These are phyloP conservation scores for Trametes versicolor DNA, from an alignment of 1,284 basidiomycete genomes.

Conservation along the genomic window DNA sequence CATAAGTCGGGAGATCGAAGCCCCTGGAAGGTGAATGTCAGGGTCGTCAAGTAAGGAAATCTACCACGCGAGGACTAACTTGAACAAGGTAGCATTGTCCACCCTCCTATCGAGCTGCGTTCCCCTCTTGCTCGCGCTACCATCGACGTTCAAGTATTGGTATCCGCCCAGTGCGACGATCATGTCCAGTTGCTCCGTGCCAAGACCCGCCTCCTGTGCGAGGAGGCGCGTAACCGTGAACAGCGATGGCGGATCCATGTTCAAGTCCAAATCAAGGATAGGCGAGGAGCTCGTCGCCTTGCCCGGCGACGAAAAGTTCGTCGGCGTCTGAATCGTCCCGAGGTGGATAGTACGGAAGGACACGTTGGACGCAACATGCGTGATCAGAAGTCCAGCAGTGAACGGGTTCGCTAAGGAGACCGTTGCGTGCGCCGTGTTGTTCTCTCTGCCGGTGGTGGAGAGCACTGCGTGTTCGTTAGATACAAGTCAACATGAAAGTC, in stretches of 20 bases:
- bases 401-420: slow-evolving; percentile 80
- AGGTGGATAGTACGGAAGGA: slow-evolving; percentile 71
- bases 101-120: slow-evolving; percentile 37
- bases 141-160: slow-evolving; percentile 59
- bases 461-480: slow-evolving; percentile 54
- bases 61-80: slow-evolving; percentile 48
- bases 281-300: slow-evolving; percentile 70
- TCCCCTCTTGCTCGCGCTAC: neutral
- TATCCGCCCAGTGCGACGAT: slow-evolving; percentile 79
- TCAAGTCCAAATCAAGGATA: slow-evolving; percentile 69
- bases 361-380: slow-evolving; percentile 70
- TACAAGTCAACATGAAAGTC: neutral
- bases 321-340: slow-evolving; percentile 68
- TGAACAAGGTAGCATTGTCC: slow-evolving; percentile 58
- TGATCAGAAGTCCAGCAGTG: slow-evolving; percentile 68
- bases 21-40: slow-evolving; percentile 50
- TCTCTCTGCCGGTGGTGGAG: slow-evolving; percentile 67
- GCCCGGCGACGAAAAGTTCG: slow-evolving; percentile 64
- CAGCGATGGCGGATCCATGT: slow-evolving; percentile 75
- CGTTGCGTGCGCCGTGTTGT: slow-evolving; percentile 74
- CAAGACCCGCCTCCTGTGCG: slow-evolving; percentile 70
- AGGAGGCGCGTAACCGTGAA: slow-evolving; percentile 78
- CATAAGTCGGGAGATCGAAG: slow-evolving; percentile 75
- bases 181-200: slow-evolving; percentile 71
- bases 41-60: neutral